phyloP scores from a whole-genome alignment of 2,329 filamentous ascomycete species.

The Paracoccidioides lutzii region DNA sequence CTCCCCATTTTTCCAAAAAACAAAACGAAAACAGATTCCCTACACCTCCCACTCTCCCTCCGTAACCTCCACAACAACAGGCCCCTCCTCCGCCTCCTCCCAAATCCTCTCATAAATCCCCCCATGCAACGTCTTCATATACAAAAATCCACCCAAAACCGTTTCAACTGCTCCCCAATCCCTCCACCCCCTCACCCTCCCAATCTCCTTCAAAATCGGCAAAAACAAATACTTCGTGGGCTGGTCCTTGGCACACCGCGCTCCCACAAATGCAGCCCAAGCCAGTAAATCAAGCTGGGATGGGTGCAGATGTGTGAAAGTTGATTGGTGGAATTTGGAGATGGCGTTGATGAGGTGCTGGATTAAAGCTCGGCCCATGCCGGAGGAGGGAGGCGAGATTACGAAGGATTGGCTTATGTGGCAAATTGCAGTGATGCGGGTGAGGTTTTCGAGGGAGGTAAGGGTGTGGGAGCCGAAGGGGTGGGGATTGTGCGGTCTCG shows the following conservation, averaged over 20 bases:
- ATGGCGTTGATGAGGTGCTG: conserved; percentile 18
- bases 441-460: conserved; percentile 19
- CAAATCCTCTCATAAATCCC: conserved; percentile 20
- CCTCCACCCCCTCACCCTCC: conserved; percentile 19
- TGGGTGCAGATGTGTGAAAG: conserved; percentile 8
- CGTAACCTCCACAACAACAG: conserved; percentile 4
- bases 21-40: conserved; percentile 3
- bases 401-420: conserved; percentile 23
- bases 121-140: conserved; percentile 15
- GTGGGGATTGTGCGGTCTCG: conserved; percentile 6
- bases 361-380: conserved; percentile 23
- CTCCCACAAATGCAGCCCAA: conserved; percentile 24
- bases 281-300: conserved; percentile 17
- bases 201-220: conserved; percentile 15
- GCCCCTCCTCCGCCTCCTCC: conserved; percentile 17
- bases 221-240: conserved; percentile 22
- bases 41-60: background rate
- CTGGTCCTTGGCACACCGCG: conserved; percentile 20
- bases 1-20: background rate
- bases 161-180: conserved; percentile 19
- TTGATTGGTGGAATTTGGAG: conserved; percentile 11
- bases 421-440: conserved; percentile 20
- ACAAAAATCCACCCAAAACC: conserved; percentile 20
- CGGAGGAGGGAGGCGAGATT: conserved; percentile 22
- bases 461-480: background rate